Base-by-base conservation (phyloP, 148 eudicot species). In the Pharnaceum exiguum region DNA sequence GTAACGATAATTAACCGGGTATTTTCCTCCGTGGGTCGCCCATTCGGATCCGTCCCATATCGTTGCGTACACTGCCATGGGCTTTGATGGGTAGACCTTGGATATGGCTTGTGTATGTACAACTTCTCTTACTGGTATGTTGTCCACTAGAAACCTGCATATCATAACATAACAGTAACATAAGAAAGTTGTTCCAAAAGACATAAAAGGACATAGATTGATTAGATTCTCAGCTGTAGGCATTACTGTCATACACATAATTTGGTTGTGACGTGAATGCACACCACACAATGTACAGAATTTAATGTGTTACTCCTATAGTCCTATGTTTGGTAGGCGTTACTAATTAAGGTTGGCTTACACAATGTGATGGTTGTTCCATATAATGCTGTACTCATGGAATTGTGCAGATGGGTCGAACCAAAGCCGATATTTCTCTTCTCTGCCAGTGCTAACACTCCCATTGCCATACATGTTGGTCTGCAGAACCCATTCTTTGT, bases 1-100 rank as follows among this genome's bases (percentile, higher is more conserved):
- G 55, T 79, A 93, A 21, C 76, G 73, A 68, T 93, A 93, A 55
- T 88, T 55, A 26, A 93, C 98, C 27, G 94, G 84, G 73, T 87
- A 83, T 71, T 93, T 93, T 17, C 98, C 98, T 23, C 98, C 98
- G 13, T 76, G 77, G 28, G 96, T 87, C n/a, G 96, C 98, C 98
- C 98, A 91, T 30, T 85, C 62, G 19, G 98, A 91, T 51, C 76
- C 98, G 55, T 91, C 98, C 98, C 98, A 91, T 16, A 91, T 85
- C 56, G 98, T 91, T 7, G 95, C 54, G 24, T 79, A 81, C 7
- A 77, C 64, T 0, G 88, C 75, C 98, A 87, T 91, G 5, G 98
- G 86, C 65, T 87, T 91, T 58, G 94, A 85, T 61, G 98, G 98
- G 65, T 87, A 87, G 33, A 63, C 63, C 10, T 82, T 15, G 11